These are phyloP conservation scores for Naganishia sp. DNA, from an alignment of 1,284 basidiomycete species.

Conservation along the genomic window DNA sequence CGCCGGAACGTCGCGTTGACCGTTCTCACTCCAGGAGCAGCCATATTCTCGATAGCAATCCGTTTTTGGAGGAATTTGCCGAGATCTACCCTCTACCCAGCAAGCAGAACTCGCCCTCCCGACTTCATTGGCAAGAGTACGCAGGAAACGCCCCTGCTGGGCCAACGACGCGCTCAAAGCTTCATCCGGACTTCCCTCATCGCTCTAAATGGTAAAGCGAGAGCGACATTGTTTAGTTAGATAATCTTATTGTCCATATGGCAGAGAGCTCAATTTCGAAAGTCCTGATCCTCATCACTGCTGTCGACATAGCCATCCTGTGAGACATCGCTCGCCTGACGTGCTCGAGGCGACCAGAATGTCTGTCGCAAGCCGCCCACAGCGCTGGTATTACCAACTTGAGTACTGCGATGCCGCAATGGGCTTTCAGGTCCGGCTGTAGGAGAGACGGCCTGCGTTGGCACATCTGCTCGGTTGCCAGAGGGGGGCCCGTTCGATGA, in stretches of 20 bases:
- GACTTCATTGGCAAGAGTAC: conserved; percentile 2
- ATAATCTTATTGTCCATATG: too few species aligned
- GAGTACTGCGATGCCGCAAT: neutral
- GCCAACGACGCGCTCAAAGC: conserved; percentile 3
- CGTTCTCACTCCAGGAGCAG: too few species aligned
- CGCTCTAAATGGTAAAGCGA: neutral
- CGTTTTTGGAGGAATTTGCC: neutral
- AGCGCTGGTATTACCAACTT: neutral
- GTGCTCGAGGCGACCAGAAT: conserved; percentile 7
- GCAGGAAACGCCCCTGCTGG: conserved; percentile 6
- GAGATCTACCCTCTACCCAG: conserved; percentile 11
- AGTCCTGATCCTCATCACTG: conserved; percentile 16
- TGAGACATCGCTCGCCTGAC: conserved; percentile 9
- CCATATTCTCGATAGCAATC: neutral
- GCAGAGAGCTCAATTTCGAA: neutral
- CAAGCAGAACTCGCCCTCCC: conserved; percentile 3
- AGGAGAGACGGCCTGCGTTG: neutral
- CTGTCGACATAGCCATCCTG: conserved; percentile 18
- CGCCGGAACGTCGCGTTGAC: too few species aligned
- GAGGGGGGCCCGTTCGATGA: neutral
- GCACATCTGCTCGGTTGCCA: neutral
- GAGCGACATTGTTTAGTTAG: neutral
- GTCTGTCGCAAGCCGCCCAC: neutral
- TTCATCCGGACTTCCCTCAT: neutral
- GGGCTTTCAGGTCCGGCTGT: conserved; percentile 1